These are phyloP conservation scores for Calonectria pseudoturangicola DNA, from an alignment of 2,329 filamentous ascomycete species.

Conservation along the genomic window DNA sequence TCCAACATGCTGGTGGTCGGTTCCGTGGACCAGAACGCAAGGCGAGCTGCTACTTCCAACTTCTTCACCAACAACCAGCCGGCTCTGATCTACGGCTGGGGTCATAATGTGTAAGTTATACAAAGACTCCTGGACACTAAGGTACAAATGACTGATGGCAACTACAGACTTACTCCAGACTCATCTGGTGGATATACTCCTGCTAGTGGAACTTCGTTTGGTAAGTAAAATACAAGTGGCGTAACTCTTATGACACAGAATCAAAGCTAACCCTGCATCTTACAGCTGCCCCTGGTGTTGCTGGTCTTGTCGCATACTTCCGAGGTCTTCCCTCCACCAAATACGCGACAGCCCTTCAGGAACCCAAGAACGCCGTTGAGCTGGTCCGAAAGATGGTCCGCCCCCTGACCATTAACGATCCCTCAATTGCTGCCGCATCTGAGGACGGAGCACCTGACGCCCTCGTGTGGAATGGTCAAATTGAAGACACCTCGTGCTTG, in stretches of 20 bases:
- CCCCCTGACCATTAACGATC: not conserved
- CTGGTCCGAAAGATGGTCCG: conserved; percentile 11
- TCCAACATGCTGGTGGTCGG: conserved; percentile 21
- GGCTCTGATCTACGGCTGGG: conserved; percentile 10
- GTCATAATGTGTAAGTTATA: not conserved
- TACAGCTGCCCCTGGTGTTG: not conserved
- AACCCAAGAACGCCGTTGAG: not conserved
- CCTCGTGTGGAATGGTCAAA: conserved; percentile 13
- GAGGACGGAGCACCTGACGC: conserved; percentile 1
- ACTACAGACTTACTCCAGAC: not conserved
- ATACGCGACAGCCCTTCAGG: conserved; percentile 1
- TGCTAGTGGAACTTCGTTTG: conserved; percentile 14
- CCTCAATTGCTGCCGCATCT: not conserved
- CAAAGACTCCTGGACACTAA: too few relatives aligned
- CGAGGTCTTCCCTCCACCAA: not conserved
- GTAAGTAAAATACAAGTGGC: not conserved
- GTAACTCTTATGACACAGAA: not conserved
- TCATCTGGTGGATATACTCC: not conserved
- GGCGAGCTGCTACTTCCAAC: conserved; percentile 9
- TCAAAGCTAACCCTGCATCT: not conserved
- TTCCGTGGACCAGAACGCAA: conserved; percentile 14
- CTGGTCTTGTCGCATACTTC: conserved; percentile 19
- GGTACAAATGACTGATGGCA: not conserved
- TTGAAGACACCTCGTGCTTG: not conserved
- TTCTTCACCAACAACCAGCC: conserved; percentile 9